Evolutionary conservation across 2,329 filamentous ascomycete genomes (phyloP), one percentile per base, ranked within the genome.

Genomic region (Ophiocordyceps camponoti-floridani): DNA sequence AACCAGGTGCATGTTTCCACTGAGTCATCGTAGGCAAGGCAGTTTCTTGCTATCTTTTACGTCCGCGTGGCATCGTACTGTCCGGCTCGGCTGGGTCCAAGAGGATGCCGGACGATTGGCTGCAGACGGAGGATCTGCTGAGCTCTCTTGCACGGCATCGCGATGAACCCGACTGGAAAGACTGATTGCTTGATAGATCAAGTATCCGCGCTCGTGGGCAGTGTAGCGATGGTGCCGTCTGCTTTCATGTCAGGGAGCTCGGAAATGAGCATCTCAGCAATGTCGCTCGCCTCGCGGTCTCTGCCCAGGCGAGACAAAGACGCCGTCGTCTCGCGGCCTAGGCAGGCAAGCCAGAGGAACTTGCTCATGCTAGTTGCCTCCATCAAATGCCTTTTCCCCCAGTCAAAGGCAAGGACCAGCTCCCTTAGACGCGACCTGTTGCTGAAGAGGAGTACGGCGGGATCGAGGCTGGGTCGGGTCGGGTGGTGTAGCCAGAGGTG

Each of bases 401-500:
- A 48, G 8, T 49, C 46, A 13, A 54, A 44, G 8, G 47, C 47
- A 28, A 53, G 50, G 4, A 59, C 53, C 23, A 62, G 33, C 16
- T 49, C 52, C 43, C 56, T 53, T 30, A 64, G 45, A 28, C 49
- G 54, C 30, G 57, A 46, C 46, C 52, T 58, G 43, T 63, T 53
- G 41, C 53, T 49, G 47, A 77, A 64, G 44, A 70, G 66, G 2
- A 62, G 52, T 11, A 77, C 51, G 0, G 74, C 74, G 1, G 63
- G 62, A 2, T 59, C 55, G 19, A 68, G 62, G 26, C 65, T 63
- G 0, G 74, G 73, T 2, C 61, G 59, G 0, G 67, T 67, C 0
- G 74, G 74, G 51, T 77, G 73, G 46, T 72, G 62, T 2, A 78
- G 61, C 27, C 69, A 62, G 4, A 78, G 60, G 49, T 77, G 74